phyloP scores from a whole-genome alignment of 176 grass and related monocot species.

The Coix lacrymajobi region DNA sequence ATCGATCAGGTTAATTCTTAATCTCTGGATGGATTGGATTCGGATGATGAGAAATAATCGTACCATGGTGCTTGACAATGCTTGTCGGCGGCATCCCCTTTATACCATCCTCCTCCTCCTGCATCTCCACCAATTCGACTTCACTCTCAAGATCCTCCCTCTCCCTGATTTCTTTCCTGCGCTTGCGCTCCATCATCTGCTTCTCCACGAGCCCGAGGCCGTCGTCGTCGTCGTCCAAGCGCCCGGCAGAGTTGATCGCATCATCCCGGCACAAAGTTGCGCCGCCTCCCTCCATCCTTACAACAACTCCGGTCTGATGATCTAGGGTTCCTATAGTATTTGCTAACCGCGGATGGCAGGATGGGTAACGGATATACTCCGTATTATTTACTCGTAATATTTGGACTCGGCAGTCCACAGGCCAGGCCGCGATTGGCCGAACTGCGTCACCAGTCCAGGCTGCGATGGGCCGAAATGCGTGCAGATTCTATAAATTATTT shows the following conservation, averaged over 20 bases:
- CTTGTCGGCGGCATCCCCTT: background rate
- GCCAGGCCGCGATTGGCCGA: too few relatives aligned
- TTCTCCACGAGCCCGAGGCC: background rate
- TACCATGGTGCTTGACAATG: background rate
- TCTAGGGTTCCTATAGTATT: too few relatives aligned
- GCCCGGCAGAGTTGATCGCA: background rate
- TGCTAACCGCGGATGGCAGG: too few relatives aligned
- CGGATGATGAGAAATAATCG: background rate
- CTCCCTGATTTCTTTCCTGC: background rate
- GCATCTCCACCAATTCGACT: background rate
- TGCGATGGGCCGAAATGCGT: too few relatives aligned
- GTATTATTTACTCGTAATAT: too few relatives aligned
- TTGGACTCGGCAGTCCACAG: too few relatives aligned
- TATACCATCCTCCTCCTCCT: background rate
- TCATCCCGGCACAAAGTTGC: background rate
- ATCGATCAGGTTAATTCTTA: too few relatives aligned
- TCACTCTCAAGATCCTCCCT: background rate
- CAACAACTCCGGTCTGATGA: too few relatives aligned
- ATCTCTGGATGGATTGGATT: too few relatives aligned
- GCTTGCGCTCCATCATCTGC: background rate
- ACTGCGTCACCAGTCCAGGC: too few relatives aligned
- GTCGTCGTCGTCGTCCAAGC: background rate
- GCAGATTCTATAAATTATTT: too few relatives aligned
- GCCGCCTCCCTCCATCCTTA: background rate
- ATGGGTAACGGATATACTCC: too few relatives aligned